A percentile compares a stretch with the other conserved stretches of the same genome.
These are phyloP conservation scores for Hygrophorus russula DNA, from an alignment of 768 basidiomycete species.

Conservation along the genomic window DNA sequence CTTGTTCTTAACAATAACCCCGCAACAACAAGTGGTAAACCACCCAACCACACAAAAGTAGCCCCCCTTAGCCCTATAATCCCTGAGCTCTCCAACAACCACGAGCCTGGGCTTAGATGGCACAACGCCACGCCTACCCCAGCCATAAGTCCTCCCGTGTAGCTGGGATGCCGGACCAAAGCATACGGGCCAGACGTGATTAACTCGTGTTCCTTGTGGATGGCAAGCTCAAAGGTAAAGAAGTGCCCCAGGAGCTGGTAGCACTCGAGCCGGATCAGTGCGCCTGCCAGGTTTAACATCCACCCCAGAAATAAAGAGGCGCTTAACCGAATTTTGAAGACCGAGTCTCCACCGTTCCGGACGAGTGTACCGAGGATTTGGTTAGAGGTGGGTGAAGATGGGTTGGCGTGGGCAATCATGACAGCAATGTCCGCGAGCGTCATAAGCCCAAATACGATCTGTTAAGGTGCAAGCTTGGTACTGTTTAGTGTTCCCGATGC, in stretches of 20 bases:
- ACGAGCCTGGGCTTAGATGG: slow-evolving; percentile 20
- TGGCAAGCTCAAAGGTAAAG: slow-evolving; percentile 30
- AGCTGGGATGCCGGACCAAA: slow-evolving; percentile 29
- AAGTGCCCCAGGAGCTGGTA: slow-evolving; percentile 24
- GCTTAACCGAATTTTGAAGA: slow-evolving; percentile 10
- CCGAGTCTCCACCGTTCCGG: neutral
- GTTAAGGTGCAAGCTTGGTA: too few relatives aligned
- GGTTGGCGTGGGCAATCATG: too few relatives aligned
- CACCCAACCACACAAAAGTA: slow-evolving; percentile 3
- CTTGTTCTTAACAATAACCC: slow-evolving; percentile 11
- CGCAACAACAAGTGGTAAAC: slow-evolving; percentile 7
- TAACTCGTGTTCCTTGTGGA: slow-evolving; percentile 23
- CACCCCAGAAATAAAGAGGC: slow-evolving; percentile 20
- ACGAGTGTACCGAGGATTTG: too few relatives aligned
- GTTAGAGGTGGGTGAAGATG: too few relatives aligned
- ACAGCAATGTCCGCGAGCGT: too few relatives aligned
- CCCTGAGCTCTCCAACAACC: slow-evolving; percentile 17
- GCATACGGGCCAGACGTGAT: slow-evolving; percentile 28
- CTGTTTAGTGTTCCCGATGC: too few relatives aligned
- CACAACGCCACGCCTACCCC: slow-evolving; percentile 19
- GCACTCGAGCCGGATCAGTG: slow-evolving; percentile 23
- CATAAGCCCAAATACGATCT: too few relatives aligned
- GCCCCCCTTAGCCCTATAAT: slow-evolving; percentile 13
- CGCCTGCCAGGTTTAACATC: slow-evolving; percentile 16
- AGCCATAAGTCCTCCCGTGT: slow-evolving; percentile 18